These are phyloP conservation scores for Globisporangium nunn DNA, from an alignment of 352 stramenopile genomes.

Conservation along the genomic window DNA sequence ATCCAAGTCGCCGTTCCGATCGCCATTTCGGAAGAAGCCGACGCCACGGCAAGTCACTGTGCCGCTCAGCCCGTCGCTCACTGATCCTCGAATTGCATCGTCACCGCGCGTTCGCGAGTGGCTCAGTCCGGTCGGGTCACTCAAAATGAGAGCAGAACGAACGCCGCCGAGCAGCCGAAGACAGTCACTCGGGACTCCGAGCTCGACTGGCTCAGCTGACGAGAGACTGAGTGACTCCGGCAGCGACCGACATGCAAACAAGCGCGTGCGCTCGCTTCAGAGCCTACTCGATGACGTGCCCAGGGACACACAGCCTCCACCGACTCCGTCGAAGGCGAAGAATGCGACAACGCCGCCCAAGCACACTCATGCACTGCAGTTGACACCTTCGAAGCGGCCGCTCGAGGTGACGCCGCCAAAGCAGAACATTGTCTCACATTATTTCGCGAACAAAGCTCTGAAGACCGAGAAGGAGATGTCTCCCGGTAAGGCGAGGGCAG, in stretches of 20 bases:
- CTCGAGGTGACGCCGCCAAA: constrained; percentile 5
- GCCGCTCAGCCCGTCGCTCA: constrained; percentile 15
- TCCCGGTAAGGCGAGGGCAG: neutral
- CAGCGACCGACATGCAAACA: constrained; percentile 32
- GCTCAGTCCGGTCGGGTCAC: constrained; percentile 50
- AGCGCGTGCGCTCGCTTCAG: constrained; percentile 73
- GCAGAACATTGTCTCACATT: constrained; percentile 30
- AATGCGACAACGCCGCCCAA: constrained; percentile 7
- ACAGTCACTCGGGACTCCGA: constrained; percentile 13
- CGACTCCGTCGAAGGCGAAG: constrained; percentile 11
- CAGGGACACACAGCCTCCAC: constrained; percentile 19
- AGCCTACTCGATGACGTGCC: constrained; percentile 65
- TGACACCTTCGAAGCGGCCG: constrained; percentile 5
- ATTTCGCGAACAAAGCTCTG: constrained; percentile 28
- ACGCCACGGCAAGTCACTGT: constrained; percentile 23
- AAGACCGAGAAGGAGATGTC: constrained; percentile 4
- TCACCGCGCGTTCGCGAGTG: constrained; percentile 44
- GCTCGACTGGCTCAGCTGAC: constrained; percentile 11
- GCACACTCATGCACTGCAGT: constrained; percentile 3
- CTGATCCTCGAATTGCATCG: constrained; percentile 9
- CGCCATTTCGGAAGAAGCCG: constrained; percentile 69
- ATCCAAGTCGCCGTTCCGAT: constrained; percentile 66
- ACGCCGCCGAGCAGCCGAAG: constrained; percentile 27
- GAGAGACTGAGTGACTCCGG: constrained; percentile 10
- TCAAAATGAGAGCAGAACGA: constrained; percentile 20